phyloP scores from a whole-genome alignment of 2,329 filamentous ascomycete species.

The Colletotrichum sp. region DNA sequence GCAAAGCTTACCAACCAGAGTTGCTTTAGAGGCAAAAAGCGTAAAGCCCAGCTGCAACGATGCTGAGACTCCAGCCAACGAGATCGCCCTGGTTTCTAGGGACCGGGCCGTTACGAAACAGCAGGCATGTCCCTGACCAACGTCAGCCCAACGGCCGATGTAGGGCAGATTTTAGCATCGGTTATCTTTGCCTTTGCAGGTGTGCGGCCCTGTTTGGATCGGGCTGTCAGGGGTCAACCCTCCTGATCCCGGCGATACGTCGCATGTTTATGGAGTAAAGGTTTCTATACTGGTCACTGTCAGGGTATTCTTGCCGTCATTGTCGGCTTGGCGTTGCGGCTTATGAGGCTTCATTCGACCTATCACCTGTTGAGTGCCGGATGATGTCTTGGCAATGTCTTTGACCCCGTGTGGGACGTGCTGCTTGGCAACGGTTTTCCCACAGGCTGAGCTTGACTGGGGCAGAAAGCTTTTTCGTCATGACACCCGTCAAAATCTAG shows the following conservation, averaged over 20 bases:
- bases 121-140: neutral
- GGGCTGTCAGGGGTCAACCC: neutral
- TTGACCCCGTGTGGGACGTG: neutral
- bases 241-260: neutral
- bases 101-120: neutral
- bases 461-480: neutral
- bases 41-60: constrained; percentile 3
- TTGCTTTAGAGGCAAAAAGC: neutral
- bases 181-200: neutral
- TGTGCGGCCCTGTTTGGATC: neutral
- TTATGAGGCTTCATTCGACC: neutral
- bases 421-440: neutral
- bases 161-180: neutral
- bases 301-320: neutral
- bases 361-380: neutral
- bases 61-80: neutral
- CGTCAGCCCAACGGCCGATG: neutral
- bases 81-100: neutral
- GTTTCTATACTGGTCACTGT: neutral
- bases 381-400: neutral
- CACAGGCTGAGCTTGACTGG: neutral
- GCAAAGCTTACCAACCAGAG: neutral
- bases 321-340: neutral
- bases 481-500: neutral
- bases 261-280: neutral